Conservation (phyloP, 345 rosid species). For the Eucalyptus sp. region DNA sequence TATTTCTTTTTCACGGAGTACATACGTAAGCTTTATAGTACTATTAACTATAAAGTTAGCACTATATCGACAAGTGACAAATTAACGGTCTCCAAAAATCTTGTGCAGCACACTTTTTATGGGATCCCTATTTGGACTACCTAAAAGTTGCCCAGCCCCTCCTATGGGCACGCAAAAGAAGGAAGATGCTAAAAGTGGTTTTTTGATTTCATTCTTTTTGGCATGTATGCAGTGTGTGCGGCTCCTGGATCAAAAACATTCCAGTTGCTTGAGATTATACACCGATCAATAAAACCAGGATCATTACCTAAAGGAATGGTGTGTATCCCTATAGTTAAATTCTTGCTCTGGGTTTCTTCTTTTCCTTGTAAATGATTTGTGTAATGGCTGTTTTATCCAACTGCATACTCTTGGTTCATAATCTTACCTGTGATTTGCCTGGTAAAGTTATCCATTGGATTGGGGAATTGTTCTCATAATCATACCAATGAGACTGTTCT, state of each 20-base stretch:
- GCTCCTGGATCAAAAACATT: slow-evolving; percentile 99
- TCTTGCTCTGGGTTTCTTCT: neutral
- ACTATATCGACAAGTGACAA: neutral
- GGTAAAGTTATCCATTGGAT: neutral
- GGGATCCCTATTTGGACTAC: neutral
- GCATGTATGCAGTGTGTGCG: slow-evolving; percentile 64
- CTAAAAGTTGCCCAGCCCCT: neutral
- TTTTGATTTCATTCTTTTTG: neutral
- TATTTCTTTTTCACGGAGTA: neutral
- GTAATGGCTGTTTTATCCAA: neutral
- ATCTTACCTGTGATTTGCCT: neutral
- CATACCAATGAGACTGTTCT: neutral
- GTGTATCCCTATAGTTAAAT: neutral
- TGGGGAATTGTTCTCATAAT: neutral
- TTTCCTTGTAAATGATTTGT: neutral
- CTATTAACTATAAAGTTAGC: neutral
- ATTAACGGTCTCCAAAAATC: neutral
- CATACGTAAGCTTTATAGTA: neutral
- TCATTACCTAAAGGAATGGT: slow-evolving; percentile 80
- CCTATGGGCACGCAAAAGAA: neutral
- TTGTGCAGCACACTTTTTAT: neutral
- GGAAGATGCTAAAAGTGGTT: neutral
- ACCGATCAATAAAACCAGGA: slow-evolving; percentile 55
- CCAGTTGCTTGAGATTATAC: slow-evolving; percentile 83
- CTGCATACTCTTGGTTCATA: neutral